Base-by-base conservation (phyloP, 495 filamentous ascomycete species). In the Amorphotheca resinae region DNA sequence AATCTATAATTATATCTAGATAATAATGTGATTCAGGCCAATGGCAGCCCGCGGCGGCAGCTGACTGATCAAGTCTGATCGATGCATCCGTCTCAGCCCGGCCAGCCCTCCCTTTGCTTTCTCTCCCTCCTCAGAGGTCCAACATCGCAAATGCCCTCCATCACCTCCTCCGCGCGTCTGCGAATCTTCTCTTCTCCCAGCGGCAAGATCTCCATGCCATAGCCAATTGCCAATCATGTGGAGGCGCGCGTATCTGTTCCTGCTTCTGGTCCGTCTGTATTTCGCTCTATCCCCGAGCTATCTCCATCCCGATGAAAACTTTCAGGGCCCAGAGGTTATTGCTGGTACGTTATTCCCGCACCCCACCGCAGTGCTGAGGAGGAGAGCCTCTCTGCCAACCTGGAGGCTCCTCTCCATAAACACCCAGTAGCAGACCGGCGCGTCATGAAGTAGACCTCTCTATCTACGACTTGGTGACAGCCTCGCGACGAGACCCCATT, bases 261-360 rank as follows among this genome's bases (percentile, higher is more conserved):
- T 98, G 45, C 61, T 94, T 45, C 62, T 86, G 47, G 80, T 95
- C 51, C 82, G 93, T 56, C 72, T 95, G 47, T 96, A 93, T 69
- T 93, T 95, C 54, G 88, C 91, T 33, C 69, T 95, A 23, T 87
- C 80, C 36, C 84, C 91, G 34, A 95, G 89, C 67, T 98, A 98
- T 62, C 75, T 98, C 22, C 91, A 98, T 61, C 91, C 91, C 2
- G 91, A 98, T 64, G 91, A 98, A 69, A 86, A 95, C 63, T 98
- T 98, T 57, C 91, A 98, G 58, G 91, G 91, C 15, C 91, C 89
- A 8, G 91, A 98, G 66, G 82, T 96, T 41, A 89, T 95, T 54
- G 87, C 88, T 46, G 87, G 89, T 95, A 78, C 58, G 83, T 68
- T 15, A 11, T 45, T 30, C 31, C 25, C 26, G 6, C 14, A 9